Evolutionary conservation across 768 basidiomycete genomes (phyloP), one percentile per base, ranked within the genome.

Genomic region (Suillus variegatus): DNA sequence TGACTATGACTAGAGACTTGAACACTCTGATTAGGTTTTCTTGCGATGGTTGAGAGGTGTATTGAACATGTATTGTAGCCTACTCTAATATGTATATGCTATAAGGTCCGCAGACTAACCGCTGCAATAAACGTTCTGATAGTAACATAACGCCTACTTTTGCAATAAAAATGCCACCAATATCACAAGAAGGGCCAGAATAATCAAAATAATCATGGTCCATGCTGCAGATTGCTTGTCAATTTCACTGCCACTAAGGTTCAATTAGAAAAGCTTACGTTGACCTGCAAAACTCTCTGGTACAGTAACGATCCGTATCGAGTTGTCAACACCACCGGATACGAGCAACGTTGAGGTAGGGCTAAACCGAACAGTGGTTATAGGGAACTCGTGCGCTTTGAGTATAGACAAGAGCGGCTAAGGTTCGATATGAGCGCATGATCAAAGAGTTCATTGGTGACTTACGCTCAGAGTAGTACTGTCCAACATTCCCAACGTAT

Each of bases 361-460:
- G 73, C 91, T 97, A 82, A 99, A 99, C 65, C 86, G 86, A 63
- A 99, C 78, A 5, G 92, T 88, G 1, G 97, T 99, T 6, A 93
- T 87, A 5, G 97, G 93, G 76, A 99, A 95, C 66, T 96, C 95
- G 76, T 99, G 97, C 0, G 97, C 93, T 77, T 93, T 93, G 65
- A 98, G 81, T 67, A 99, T 97, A 22, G 89, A 89, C 38, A 94
- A 78, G 14, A 94, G 75, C 1, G 95, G 96, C 96, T 99, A 71
- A n/a, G 70, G 25, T 38, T 51, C 49, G 60, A 44, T 51, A 54
- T 57, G 32, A 18, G 14, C 28, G 35, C 18, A 61, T 32, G 49
- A 28, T 25, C 35, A 20, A 13, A 32, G 14, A 35, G 60, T 43
- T 43, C 28, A 10, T 41, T 13, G 66, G 28, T 62, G 46, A 36